These are phyloP conservation scores for Physcomitrium patens DNA, from an alignment of 225 moss, liverwort and hornwort genomes.

Conservation along the genomic window DNA sequence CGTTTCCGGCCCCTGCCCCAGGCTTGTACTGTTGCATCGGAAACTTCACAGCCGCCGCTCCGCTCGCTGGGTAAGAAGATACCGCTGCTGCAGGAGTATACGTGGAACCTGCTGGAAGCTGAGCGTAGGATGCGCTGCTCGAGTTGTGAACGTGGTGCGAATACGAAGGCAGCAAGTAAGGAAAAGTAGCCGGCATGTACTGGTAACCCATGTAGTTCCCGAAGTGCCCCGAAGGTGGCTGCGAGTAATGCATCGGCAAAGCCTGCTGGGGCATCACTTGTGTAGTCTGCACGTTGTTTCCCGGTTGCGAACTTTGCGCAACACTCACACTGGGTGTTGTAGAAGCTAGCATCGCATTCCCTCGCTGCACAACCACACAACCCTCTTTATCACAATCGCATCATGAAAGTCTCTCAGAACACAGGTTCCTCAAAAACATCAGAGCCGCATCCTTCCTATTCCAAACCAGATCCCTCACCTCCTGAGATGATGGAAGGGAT, in stretches of 20 bases:
- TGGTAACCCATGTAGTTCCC: slow-evolving; percentile 79
- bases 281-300: slow-evolving; percentile 64
- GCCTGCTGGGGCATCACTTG: slow-evolving; percentile 78
- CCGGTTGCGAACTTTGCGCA: slow-evolving; percentile 68
- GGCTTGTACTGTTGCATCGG: slow-evolving; percentile 68
- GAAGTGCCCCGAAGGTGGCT: slow-evolving; percentile 80
- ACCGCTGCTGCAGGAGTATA: slow-evolving; percentile 58
- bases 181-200: slow-evolving; percentile 72
- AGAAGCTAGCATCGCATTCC: slow-evolving; percentile 57
- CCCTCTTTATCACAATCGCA: not conserved
- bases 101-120: slow-evolving; percentile 60
- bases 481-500: slow-evolving; percentile 75
- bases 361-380: slow-evolving; percentile 27
- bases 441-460: no score
- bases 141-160: slow-evolving; percentile 77
- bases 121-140: slow-evolving; percentile 70
- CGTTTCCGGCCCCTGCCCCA: slow-evolving; percentile 54
- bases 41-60: slow-evolving; percentile 64
- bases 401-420: no score
- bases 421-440: fast-evolving
- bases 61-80: slow-evolving; percentile 40
- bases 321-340: slow-evolving; percentile 48
- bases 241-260: slow-evolving; percentile 82
- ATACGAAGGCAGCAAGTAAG: slow-evolving; percentile 85
- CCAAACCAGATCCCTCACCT: slow-evolving; percentile 46